phyloP scores from a whole-genome alignment of 2,329 filamentous ascomycete genomes.

The Cladophialophora exuberans region DNA sequence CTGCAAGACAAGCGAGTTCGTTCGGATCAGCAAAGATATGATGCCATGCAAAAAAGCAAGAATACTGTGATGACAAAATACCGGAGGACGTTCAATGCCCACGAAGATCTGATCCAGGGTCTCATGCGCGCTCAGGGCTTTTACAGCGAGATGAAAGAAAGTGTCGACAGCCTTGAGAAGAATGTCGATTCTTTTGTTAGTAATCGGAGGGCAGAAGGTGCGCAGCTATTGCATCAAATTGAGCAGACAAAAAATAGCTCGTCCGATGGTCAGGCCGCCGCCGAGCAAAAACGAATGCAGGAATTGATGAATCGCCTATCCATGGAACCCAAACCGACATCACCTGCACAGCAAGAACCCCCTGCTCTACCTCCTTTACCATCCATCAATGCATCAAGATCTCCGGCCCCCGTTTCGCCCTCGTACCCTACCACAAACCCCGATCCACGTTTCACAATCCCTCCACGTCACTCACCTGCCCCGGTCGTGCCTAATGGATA shows the following conservation, averaged over 20 bases:
- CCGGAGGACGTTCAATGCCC: constrained; percentile 88
- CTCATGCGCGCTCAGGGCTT: constrained; percentile 87
- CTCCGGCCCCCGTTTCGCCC: constrained; percentile 28
- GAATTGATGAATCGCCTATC: constrained; percentile 96
- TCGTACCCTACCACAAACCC: constrained; percentile 30
- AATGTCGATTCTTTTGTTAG: constrained; percentile 98
- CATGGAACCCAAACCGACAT: constrained; percentile 63
- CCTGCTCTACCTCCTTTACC: constrained; percentile 41
- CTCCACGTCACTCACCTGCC: constrained; percentile 32
- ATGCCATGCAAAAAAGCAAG: constrained; percentile 80
- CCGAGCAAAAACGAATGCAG: constrained; percentile 82
- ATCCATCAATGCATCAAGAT: constrained; percentile 35
- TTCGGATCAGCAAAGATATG: constrained; percentile 93
- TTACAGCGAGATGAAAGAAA: constrained; percentile 95
- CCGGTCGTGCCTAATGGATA: constrained; percentile 33
- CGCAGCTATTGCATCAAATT: constrained; percentile 84
- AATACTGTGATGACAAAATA: constrained; percentile 82
- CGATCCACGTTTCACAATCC: constrained; percentile 35
- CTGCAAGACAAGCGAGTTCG: constrained; percentile 93
- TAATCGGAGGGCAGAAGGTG: constrained; percentile 88
- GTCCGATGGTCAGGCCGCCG: constrained; percentile 66
- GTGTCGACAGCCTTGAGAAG: constrained; percentile 86
- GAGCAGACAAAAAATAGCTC: constrained; percentile 73
- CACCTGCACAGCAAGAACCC: constrained; percentile 49
- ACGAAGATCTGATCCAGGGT: constrained; percentile 84